Percentiles rank a stretch among this genome's conserved stretches.
Conservation (phyloP, 768 basidiomycete genomes). For the Lactarius psammicola region DNA sequence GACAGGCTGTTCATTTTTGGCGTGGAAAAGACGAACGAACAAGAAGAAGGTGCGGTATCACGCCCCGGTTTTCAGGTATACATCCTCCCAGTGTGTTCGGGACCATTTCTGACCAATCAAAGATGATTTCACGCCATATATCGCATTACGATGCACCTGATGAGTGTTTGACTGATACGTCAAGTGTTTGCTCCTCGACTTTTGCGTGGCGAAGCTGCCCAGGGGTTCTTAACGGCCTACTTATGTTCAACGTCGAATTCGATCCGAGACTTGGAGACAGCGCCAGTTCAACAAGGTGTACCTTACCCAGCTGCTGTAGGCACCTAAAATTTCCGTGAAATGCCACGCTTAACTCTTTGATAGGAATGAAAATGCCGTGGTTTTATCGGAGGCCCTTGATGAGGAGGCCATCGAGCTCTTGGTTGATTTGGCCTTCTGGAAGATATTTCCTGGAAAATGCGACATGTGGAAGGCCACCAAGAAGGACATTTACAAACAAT, state of each 20-base stretch:
- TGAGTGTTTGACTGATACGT: not conserved
- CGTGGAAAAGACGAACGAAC: conserved; percentile 53
- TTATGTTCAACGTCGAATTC: not conserved
- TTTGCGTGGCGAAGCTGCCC: conserved; percentile 26
- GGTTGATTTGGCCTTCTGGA: not conserved
- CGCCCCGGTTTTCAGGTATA: conserved; percentile 49
- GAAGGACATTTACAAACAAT: not conserved
- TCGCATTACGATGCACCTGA: not conserved
- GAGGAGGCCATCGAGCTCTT: not conserved
- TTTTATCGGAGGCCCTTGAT: not conserved
- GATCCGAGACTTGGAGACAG: not conserved
- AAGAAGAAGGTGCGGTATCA: conserved; percentile 49
- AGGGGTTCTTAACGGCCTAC: conserved; percentile 26
- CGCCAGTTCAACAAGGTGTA: not conserved
- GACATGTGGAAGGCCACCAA: not conserved
- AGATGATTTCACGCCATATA: not conserved
- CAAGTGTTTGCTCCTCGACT: not conserved
- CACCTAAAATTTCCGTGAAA: rapidly evolving
- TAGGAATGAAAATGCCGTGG: not conserved
- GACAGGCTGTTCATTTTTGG: conserved; percentile 54
- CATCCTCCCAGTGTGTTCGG: not conserved
- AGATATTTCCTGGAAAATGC: not conserved
- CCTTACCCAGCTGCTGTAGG: not conserved
- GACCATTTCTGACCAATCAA: not conserved
- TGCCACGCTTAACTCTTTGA: no score